Evolutionary conservation across 2,329 filamentous ascomycete genomes (phyloP).

Genomic region (Talaromyces albobiverticillius): DNA sequence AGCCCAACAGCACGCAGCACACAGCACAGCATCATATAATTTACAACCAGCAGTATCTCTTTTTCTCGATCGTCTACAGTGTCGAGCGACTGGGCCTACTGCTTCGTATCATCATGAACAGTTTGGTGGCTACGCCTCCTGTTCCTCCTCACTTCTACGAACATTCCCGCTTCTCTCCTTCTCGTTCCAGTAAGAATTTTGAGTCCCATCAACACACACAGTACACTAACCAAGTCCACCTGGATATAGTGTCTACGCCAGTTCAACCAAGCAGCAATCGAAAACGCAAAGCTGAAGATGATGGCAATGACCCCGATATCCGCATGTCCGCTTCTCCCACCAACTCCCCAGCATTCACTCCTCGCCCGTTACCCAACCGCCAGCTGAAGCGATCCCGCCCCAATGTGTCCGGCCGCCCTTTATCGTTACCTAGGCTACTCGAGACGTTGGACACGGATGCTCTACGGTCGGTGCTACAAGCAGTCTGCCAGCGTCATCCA

Average conservation of each 20-base stretch:
- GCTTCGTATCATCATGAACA: conserved; percentile 55
- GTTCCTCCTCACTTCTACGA: conserved; percentile 63
- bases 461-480: conserved; percentile 80
- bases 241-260: conserved; percentile 35
- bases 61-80: conserved; percentile 7
- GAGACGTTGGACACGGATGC: conserved; percentile 88
- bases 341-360: conserved; percentile 72
- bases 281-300: conserved; percentile 87
- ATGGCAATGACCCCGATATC: conserved; percentile 62
- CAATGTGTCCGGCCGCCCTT: conserved; percentile 66
- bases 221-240: not conserved
- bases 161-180: conserved; percentile 58
- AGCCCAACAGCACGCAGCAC: not conserved
- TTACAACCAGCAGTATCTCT: not conserved
- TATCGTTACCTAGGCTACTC: conserved; percentile 73
- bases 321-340: conserved; percentile 90
- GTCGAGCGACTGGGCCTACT: conserved; percentile 24
- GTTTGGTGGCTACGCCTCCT: conserved; percentile 56
- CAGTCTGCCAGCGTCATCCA: conserved; percentile 85
- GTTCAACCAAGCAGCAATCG: conserved; percentile 45
- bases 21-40: not conserved
- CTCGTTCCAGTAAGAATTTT: conserved; percentile 55
- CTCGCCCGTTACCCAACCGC: conserved; percentile 64
- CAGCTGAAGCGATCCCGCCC: conserved; percentile 67
- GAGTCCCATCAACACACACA: not conserved